Percentiles rank a stretch among this genome's conserved stretches.
Evolutionary conservation across 345 rosid species (phyloP).

Genomic region (Aquilaria yunnanensis): DNA sequence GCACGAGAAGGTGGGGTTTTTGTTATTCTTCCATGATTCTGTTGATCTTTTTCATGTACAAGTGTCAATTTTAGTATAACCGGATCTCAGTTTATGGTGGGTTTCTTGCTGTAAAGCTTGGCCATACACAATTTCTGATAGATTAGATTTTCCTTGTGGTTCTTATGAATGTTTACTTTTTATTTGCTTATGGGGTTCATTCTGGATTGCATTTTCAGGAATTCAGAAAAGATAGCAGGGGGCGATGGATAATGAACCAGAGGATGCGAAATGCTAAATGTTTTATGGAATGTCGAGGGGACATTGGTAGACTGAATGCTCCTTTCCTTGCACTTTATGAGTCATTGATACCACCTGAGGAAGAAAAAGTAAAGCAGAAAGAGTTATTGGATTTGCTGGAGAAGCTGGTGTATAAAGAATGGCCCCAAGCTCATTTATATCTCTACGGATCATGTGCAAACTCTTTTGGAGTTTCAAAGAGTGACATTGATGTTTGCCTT

Average conservation of each 20-base stretch:
- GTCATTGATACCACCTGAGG: conserved; percentile 73
- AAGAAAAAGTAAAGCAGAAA: conserved; percentile 80
- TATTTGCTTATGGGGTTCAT: conserved; percentile 10
- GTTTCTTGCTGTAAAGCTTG: neutral
- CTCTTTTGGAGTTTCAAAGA: conserved; percentile 86
- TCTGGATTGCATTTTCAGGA: conserved; percentile 46
- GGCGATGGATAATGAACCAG: conserved; percentile 57
- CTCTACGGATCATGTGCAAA: conserved; percentile 97
- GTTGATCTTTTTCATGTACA: neutral
- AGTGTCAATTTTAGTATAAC: no score
- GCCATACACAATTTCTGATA: no score
- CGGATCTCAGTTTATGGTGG: neutral
- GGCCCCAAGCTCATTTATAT: conserved; percentile 83
- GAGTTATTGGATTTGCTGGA: conserved; percentile 58
- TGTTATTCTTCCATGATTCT: neutral
- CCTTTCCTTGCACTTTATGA: conserved; percentile 61
- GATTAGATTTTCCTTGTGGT: no score
- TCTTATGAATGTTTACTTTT: neutral
- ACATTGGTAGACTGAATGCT: conserved; percentile 49
- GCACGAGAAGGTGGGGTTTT: conserved; percentile 22
- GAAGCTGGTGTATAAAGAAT: conserved; percentile 68
- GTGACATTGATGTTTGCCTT: conserved; percentile 94
- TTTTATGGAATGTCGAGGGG: conserved; percentile 47
- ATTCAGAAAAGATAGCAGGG: conserved; percentile 71
- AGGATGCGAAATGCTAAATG: conserved; percentile 57